A percentile compares a stretch with the other conserved stretches of the same genome.
Conservation (phyloP, 139 green algal species). For the Axilococcus clingmanii region DNA sequence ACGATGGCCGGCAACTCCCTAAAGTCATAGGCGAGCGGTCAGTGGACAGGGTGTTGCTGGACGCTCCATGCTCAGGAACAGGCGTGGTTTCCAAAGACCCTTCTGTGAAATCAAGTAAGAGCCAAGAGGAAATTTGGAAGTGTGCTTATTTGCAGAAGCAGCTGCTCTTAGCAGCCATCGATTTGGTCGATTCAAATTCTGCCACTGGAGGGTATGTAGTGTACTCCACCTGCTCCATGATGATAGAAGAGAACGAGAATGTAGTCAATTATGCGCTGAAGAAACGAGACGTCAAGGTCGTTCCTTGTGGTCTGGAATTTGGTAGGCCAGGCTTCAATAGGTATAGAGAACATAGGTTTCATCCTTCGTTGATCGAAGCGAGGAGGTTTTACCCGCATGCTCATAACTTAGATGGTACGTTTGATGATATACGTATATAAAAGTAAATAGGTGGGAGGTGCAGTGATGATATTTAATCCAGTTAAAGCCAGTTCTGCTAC, state of each 20-base stretch:
- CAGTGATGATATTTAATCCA: slow-evolving; percentile 18
- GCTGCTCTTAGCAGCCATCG: slow-evolving; percentile 94
- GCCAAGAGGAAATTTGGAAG: slow-evolving; percentile 80
- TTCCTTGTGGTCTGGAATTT: slow-evolving; percentile 90
- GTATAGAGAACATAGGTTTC: slow-evolving; percentile 90
- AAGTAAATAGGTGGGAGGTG: neutral
- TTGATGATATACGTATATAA: neutral
- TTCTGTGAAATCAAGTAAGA: slow-evolving; percentile 82
- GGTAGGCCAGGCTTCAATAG: slow-evolving; percentile 70
- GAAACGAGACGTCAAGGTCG: slow-evolving; percentile 94
- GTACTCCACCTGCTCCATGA: slow-evolving; percentile 98
- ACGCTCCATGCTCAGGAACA: slow-evolving; percentile 96
- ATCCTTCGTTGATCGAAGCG: slow-evolving; percentile 74
- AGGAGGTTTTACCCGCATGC: slow-evolving; percentile 95
- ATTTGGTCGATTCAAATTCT: slow-evolving; percentile 80
- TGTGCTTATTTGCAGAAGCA: slow-evolving; percentile 93
- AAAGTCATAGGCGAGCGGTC: slow-evolving; percentile 69
- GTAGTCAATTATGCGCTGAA: slow-evolving; percentile 94
- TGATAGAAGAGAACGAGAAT: slow-evolving; percentile 98
- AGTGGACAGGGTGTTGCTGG: slow-evolving; percentile 90
- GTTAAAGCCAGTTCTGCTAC: slow-evolving; percentile 36
- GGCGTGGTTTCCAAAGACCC: slow-evolving; percentile 93
- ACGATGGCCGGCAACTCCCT: slow-evolving; percentile 78
- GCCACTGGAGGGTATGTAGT: slow-evolving; percentile 76
- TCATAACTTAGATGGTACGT: slow-evolving; percentile 94